phyloP scores from a whole-genome alignment of 2,329 filamentous ascomycete species.

The Hymenoscyphus scutula region DNA sequence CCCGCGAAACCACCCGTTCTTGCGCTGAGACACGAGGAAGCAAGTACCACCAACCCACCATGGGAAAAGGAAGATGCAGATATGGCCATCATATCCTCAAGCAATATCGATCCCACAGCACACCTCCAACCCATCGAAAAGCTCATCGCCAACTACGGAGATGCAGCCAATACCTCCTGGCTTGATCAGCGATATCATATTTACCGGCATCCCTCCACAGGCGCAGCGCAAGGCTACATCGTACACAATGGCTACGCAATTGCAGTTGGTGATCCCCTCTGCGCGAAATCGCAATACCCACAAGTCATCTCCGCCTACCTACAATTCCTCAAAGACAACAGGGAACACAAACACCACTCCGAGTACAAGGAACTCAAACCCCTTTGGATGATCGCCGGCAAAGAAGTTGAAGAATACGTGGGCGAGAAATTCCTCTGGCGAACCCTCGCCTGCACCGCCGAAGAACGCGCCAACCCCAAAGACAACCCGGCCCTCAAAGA shows the following conservation, averaged over 20 bases:
- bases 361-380: slow-evolving; percentile 71
- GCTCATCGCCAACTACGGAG: slow-evolving; percentile 91
- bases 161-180: slow-evolving; percentile 93
- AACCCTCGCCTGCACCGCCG: slow-evolving; percentile 81
- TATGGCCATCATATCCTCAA: slow-evolving; percentile 28
- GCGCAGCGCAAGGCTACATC: slow-evolving; percentile 83
- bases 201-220: slow-evolving; percentile 77
- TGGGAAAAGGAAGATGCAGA: slow-evolving; percentile 47
- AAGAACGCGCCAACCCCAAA: slow-evolving; percentile 77
- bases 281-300: slow-evolving; percentile 72
- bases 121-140: slow-evolving; percentile 74
- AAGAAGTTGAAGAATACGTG: slow-evolving; percentile 74
- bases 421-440: slow-evolving; percentile 82
- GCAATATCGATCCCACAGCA: slow-evolving; percentile 9
- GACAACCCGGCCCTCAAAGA: slow-evolving; percentile 66
- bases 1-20: slow-evolving; percentile 63
- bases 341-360: slow-evolving; percentile 5
- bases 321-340: slow-evolving; percentile 62
- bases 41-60: slow-evolving; percentile 72
- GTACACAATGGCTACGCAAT: slow-evolving; percentile 75
- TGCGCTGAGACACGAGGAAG: slow-evolving; percentile 78
- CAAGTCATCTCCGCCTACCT: slow-evolving; percentile 74
- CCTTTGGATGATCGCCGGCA: slow-evolving; percentile 84
- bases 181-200: slow-evolving; percentile 84
- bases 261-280: slow-evolving; percentile 83